Evolutionary conservation across 345 rosid genomes (phyloP).

Genomic region (Melaleuca quinquenervia): DNA sequence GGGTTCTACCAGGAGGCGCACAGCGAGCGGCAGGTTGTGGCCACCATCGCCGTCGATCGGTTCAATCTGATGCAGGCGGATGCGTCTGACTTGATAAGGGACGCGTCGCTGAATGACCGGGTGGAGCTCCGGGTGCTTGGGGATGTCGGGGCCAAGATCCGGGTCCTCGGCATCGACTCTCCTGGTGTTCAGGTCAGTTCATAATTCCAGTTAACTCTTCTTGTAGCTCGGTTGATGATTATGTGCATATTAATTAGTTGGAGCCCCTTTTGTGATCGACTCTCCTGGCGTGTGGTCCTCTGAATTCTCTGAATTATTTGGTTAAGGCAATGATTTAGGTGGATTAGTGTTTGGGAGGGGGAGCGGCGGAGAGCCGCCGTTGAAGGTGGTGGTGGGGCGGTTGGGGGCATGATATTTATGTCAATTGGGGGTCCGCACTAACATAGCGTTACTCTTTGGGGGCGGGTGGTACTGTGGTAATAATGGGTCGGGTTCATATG

Average conservation of each 20-base stretch:
- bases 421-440: background rate
- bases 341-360: background rate
- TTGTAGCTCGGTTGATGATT: background rate
- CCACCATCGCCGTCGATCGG: slow-evolving; percentile 73
- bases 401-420: background rate
- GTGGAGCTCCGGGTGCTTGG: slow-evolving; percentile 79
- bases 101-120: slow-evolving; percentile 79
- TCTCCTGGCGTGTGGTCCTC: background rate
- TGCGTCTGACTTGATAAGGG: slow-evolving; percentile 64
- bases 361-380: background rate
- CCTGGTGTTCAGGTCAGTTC: slow-evolving; percentile 79
- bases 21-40: slow-evolving; percentile 60
- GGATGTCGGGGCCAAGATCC: slow-evolving; percentile 91
- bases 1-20: slow-evolving; percentile 91
- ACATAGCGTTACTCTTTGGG: background rate
- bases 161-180: slow-evolving; percentile 80
- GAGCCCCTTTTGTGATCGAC: background rate
- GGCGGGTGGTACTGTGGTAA: background rate
- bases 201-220: background rate
- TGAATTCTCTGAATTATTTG: background rate
- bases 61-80: slow-evolving; percentile 75
- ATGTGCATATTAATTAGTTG: background rate
- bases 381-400: background rate
- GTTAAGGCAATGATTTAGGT: background rate
- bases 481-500: background rate